Base-by-base conservation (phyloP, 441 rosid genomes). In the Erodium texanum region DNA sequence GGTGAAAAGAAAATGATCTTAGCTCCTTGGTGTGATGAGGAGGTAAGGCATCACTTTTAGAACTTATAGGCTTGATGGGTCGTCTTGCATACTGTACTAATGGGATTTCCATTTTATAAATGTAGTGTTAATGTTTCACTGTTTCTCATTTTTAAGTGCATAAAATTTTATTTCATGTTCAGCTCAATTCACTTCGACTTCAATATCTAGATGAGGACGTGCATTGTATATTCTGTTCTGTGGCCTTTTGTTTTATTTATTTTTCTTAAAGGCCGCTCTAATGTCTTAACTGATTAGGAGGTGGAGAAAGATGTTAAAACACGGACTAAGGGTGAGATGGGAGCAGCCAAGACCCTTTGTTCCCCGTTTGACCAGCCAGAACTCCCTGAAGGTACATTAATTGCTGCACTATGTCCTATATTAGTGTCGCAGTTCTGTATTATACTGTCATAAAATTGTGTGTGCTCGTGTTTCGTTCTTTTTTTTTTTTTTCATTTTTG, bases 11-110 rank as follows among this genome's bases (percentile, higher is more conserved):
- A 94, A 76, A 79, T 94, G 86, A 88, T 94, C 77, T 81, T 94
- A 73, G 98, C 98, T 79, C 99, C 99, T 24, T 94, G 99, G 99
- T 92, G 99, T 68, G 87, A 87, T 63, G 92, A 92, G 75, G 96
- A 87, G 96, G 99, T 89, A 80, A 34, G 66, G 9, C 24, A 9
- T 62, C 23, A 45, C 24, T 58, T 18, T 67, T 41, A 29, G 36
- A 43, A 65, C 6, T 36, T 22, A 56, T 18, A 11, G 50, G 15
- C 2, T 41, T 41, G 15, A 11, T 15, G 48, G n/a, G 14, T 9
- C 0, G 48, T 12, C 3, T 12, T 41, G 15, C 48, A 9, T 7
- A 41, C 48, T 0, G 15, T 41, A 41, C 11, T 11, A 7, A 10
- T 12, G 48, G 7, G 48, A 41, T 41, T 41, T 41, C 48, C 48